Conservation (phyloP, 768 basidiomycete species). For the Nevesoporus exiguus region DNA sequence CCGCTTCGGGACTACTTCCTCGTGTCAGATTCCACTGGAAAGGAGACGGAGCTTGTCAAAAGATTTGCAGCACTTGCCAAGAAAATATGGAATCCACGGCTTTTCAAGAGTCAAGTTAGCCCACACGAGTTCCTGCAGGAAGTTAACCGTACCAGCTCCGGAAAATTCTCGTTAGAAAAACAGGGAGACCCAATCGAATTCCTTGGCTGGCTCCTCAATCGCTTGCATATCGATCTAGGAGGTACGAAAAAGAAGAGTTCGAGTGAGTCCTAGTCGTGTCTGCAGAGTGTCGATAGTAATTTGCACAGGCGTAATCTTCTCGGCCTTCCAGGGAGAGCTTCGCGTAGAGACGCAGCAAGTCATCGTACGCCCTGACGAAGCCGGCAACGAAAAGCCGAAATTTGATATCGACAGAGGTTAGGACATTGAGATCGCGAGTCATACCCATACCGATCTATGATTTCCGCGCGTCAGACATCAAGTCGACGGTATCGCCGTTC, state of each 20-base stretch:
- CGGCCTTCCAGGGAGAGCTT: constrained; percentile 91
- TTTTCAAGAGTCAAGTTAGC: constrained; percentile 97
- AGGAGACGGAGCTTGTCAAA: constrained; percentile 82
- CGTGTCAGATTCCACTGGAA: constrained; percentile 67
- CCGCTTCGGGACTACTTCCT: constrained; percentile 87
- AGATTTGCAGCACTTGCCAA: constrained; percentile 86
- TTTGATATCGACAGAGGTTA: constrained; percentile 95
- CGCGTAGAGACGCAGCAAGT: constrained; percentile 93
- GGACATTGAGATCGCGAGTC: constrained; percentile 18
- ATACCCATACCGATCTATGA: constrained; percentile 19
- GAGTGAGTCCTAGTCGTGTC: constrained; percentile 50
- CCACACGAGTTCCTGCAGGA: constrained; percentile 99
- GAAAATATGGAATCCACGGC: constrained; percentile 92
- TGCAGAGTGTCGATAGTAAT: constrained; percentile 18
- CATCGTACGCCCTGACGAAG: constrained; percentile 73
- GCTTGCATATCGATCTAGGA: constrained; percentile 87
- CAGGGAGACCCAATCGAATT: constrained; percentile 98
- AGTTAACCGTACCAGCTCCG: constrained; percentile 82
- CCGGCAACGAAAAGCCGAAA: constrained; percentile 74
- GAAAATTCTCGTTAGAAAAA: constrained; percentile 89
- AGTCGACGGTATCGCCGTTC: constrained; percentile 82
- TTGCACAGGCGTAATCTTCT: constrained; percentile 78
- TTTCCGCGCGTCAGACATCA: constrained; percentile 62
- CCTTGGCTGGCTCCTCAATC: constrained; percentile 91
- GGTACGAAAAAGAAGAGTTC: constrained; percentile 92